Evolutionary conservation across 2,329 filamentous ascomycete genomes (phyloP), one percentile per base, ranked within the genome.

Genomic region (Nannizzia gypsea): DNA sequence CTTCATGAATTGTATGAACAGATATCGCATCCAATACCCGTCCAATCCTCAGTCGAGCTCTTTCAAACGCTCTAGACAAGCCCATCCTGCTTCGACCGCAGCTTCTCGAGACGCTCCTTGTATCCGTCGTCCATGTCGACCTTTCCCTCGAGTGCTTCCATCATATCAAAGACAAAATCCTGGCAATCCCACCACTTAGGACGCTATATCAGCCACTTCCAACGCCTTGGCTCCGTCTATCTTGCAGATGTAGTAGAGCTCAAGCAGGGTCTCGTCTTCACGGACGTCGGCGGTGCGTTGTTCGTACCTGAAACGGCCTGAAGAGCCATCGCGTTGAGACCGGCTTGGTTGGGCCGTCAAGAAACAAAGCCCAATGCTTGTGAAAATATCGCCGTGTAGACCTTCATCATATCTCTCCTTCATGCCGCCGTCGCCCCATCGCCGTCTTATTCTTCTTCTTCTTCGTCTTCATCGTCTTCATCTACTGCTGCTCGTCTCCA

Each of bases 151-250:
- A 67, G 60, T 3, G 22, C 36, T 6, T 64, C 61, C 28, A 69
- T 52, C 57, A 69, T 61, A 9, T 69, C 67, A 54, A 69, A 64
- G 1, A 68, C 63, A 55, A 67, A 69, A 54, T 68, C 65, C 56
- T 69, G 66, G 59, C 65, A 69, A 42, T 68, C 67, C 59, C 57
- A 68, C 22, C 8, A 59, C 40, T n/a, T 64, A 63, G 11, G 59
- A 44, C 22, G 65, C 66, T 26, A 59, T 56, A 11, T 59, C 52
- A 46, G 63, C 59, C 55, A 68, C 63, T 8, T 57, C 46, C 13
- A n/a, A 6, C 17, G 62, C 60, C 22, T 60, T 58, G 20, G 61
- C 3, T 1, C n/a, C 36, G n/a, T 57, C 44, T 5, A 58, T 31
- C 6, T 63, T n/a, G n/a, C 57, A 56, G 11, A 63, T 11, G 48